phyloP scores from a whole-genome alignment of 116 monocot genomes.

The Trichopus zeylanicus region DNA sequence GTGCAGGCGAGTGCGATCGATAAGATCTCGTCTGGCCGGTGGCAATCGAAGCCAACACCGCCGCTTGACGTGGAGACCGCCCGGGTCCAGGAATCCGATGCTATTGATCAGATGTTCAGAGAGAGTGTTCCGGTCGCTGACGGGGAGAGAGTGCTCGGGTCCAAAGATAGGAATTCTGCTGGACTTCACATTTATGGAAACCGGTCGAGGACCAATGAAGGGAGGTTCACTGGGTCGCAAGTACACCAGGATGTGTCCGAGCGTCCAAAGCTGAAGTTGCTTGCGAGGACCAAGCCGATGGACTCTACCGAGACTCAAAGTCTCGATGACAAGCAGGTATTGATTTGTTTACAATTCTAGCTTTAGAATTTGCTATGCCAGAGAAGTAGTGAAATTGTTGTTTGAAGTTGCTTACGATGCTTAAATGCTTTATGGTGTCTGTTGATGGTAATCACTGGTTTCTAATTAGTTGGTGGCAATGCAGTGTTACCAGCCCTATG shows the following conservation, averaged over 20 bases:
- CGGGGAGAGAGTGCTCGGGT: conserved; percentile 12
- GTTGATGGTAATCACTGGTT: too few relatives aligned
- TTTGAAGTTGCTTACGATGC: too few relatives aligned
- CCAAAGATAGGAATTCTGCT: conserved; percentile 19
- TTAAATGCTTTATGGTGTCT: neutral
- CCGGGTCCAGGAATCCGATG: conserved; percentile 14
- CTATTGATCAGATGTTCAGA: conserved; percentile 8
- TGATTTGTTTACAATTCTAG: too few relatives aligned
- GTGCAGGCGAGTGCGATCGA: conserved; percentile 91
- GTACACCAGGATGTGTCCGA: conserved; percentile 28
- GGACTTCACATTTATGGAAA: conserved; percentile 3
- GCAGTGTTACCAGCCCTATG: conserved; percentile 22
- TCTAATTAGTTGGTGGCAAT: conserved; percentile 3
- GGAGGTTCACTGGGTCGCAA: conserved; percentile 13
- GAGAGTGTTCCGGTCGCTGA: conserved; percentile 14
- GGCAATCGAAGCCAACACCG: conserved; percentile 68
- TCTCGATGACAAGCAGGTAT: conserved; percentile 42
- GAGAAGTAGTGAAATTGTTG: neutral
- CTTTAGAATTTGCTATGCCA: too few relatives aligned
- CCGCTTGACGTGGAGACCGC: conserved; percentile 23
- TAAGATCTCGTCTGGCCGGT: conserved; percentile 65
- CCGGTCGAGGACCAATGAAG: conserved; percentile 28
- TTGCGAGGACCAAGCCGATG: conserved; percentile 48
- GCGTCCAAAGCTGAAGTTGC: conserved; percentile 62
- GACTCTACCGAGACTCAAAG: conserved; percentile 25